Conservation (phyloP, 768 basidiomycete genomes). For the Rhodocollybia butyracea region DNA sequence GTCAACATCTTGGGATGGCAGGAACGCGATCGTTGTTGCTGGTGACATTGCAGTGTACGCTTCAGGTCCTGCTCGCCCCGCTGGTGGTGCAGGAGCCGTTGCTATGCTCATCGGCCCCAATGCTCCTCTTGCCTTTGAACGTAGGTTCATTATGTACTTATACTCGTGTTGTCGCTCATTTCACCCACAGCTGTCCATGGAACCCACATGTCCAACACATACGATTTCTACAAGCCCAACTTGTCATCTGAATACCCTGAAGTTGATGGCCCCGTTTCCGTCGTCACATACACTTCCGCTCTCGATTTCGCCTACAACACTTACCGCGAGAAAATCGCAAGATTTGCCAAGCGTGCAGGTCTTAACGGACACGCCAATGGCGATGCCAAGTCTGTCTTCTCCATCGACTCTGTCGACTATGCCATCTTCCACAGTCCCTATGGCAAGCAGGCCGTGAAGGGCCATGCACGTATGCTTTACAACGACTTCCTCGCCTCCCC, state of each 20-base stretch:
- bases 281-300: slow-evolving; percentile 92
- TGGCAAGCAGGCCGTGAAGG: slow-evolving; percentile 98
- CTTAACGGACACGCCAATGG: slow-evolving; percentile 36
- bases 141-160: slow-evolving; percentile 47
- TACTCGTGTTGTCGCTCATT: slow-evolving; percentile 9
- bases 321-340: slow-evolving; percentile 79
- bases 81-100: slow-evolving; percentile 93
- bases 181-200: slow-evolving; percentile 79
- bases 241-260: slow-evolving; percentile 94
- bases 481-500: slow-evolving; percentile 91
- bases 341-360: slow-evolving; percentile 51
- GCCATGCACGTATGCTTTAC: slow-evolving; percentile 86
- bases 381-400: slow-evolving; percentile 51
- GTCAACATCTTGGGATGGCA: slow-evolving; percentile 93
- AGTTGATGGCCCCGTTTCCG: slow-evolving; percentile 95
- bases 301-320: slow-evolving; percentile 85
- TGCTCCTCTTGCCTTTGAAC: slow-evolving; percentile 91
- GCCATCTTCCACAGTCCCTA: slow-evolving; percentile 97
- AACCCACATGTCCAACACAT: slow-evolving; percentile 95
- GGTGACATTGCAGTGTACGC: slow-evolving; percentile 99
- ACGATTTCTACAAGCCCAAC: slow-evolving; percentile 99
- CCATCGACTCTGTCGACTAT: slow-evolving; percentile 85
- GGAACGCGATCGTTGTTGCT: slow-evolving; percentile 94
- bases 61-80: slow-evolving; percentile 91
- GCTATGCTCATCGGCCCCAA: slow-evolving; percentile 96